Conservation (phyloP, 1,284 basidiomycete species). For the Apiotrichum laibachii region DNA sequence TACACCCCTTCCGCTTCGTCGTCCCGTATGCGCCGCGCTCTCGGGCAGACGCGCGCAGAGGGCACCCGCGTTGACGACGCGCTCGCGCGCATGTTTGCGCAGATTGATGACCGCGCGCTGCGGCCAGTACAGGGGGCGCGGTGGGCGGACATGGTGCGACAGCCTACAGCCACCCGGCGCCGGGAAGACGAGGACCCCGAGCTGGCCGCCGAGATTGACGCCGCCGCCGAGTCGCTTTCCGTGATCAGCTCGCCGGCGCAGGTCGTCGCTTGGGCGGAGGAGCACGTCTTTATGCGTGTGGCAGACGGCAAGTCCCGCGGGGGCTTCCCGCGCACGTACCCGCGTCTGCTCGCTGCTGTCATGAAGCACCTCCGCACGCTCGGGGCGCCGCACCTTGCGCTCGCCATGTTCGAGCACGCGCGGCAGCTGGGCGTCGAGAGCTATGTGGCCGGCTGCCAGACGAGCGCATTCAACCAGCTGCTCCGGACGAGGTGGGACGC, state of each 20-base stretch:
- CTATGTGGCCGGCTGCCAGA: constrained; percentile 81
- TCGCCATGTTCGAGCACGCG: constrained; percentile 78
- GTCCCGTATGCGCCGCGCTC: constrained; percentile 12
- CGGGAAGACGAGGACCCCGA: constrained; percentile 25
- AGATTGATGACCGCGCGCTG: constrained; percentile 14
- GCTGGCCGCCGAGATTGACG: constrained; percentile 57
- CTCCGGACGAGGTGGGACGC: constrained; percentile 73
- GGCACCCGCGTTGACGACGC: constrained; percentile 27
- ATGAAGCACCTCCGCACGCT: constrained; percentile 74
- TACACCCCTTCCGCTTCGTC: not conserved
- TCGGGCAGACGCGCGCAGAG: constrained; percentile 39
- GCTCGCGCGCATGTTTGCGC: constrained; percentile 25
- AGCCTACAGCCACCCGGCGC: not conserved
- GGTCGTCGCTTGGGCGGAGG: constrained; percentile 70
- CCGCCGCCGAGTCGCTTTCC: constrained; percentile 71
- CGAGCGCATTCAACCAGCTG: constrained; percentile 78
- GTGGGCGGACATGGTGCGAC: constrained; percentile 2
- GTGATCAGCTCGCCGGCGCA: constrained; percentile 66
- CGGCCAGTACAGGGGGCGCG: not conserved
- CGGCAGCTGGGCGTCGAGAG: constrained; percentile 67
- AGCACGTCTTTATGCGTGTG: constrained; percentile 60
- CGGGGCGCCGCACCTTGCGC: constrained; percentile 71
- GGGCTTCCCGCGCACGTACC: constrained; percentile 60
- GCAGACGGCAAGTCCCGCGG: constrained; percentile 29
- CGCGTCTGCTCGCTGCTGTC: constrained; percentile 67